These are phyloP conservation scores for Anacardium occidentale DNA, from an alignment of 345 rosid species.

Conservation along the genomic window DNA sequence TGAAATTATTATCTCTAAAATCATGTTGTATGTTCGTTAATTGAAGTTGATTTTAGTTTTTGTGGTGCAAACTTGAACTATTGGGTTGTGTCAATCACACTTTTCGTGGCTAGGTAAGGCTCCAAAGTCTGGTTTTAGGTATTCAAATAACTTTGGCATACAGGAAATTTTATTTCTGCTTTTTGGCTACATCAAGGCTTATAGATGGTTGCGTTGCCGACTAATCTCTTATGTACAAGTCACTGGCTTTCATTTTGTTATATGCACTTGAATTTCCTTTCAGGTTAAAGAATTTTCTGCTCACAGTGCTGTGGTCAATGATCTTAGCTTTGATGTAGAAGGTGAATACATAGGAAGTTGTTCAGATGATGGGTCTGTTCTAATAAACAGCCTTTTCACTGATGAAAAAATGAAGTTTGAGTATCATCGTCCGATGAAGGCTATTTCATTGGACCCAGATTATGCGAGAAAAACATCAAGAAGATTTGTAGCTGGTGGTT, in stretches of 20 bases:
- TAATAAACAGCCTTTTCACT: slow-evolving; percentile 87
- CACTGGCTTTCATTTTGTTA: slow-evolving; percentile 15
- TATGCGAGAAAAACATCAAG: slow-evolving; percentile 65
- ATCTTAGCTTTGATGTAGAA: slow-evolving; percentile 84
- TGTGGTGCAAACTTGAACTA: background rate
- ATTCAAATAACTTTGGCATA: background rate
- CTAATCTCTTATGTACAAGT: background rate
- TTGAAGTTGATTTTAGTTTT: slow-evolving; percentile 5
- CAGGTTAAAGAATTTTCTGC: slow-evolving; percentile 82
- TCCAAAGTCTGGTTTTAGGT: background rate
- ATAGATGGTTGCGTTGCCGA: slow-evolving; percentile 4
- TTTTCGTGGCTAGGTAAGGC: background rate
- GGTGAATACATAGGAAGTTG: slow-evolving; percentile 97
- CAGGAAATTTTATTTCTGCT: background rate
- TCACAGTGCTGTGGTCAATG: slow-evolving; percentile 89
- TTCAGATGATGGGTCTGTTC: slow-evolving; percentile 96
- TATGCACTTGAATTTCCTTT: background rate
- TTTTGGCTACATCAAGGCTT: slow-evolving; percentile 6
- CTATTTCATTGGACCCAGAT: slow-evolving; percentile 87
- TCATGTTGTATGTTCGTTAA: background rate
- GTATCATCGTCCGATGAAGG: slow-evolving; percentile 98
- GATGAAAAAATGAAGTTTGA: slow-evolving; percentile 90
- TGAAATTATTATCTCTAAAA: background rate
- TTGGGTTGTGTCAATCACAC: background rate
- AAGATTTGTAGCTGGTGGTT: slow-evolving; percentile 95